Evolutionary conservation across 2,329 filamentous ascomycete species (phyloP).

Genomic region (Colletotrichum trifolii): DNA sequence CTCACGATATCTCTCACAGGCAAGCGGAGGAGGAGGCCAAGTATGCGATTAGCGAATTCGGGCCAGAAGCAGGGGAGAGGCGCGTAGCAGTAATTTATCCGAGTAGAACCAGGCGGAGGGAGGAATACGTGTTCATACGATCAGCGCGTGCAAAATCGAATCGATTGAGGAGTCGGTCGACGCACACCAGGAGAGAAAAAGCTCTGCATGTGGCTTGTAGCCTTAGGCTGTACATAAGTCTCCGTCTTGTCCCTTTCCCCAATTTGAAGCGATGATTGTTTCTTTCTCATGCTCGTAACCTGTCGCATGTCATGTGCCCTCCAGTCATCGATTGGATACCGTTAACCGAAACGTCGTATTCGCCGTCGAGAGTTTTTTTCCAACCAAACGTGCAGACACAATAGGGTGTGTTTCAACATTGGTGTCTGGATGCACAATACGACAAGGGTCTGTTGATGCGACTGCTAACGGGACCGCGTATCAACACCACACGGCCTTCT

Average conservation of each 20-base stretch:
- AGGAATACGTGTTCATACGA: slow-evolving; percentile 28
- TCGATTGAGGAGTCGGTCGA: background rate
- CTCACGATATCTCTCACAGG: slow-evolving; percentile 1
- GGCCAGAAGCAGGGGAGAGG: background rate
- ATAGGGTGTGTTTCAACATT: too few relatives aligned
- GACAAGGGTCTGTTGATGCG: too few relatives aligned
- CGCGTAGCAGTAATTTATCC: slow-evolving; percentile 1
- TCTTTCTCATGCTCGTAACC: background rate
- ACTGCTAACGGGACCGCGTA: too few relatives aligned
- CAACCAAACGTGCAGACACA: too few relatives aligned
- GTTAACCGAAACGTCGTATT: too few relatives aligned
- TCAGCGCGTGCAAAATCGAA: slow-evolving; percentile 30
- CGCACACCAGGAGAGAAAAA: background rate
- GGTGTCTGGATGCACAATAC: too few relatives aligned
- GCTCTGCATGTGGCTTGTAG: slow-evolving; percentile 16
- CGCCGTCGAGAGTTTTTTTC: too few relatives aligned
- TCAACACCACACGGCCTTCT: too few relatives aligned
- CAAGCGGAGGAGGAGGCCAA: background rate
- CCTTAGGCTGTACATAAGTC: slow-evolving; percentile 24
- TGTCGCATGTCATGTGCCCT: too few relatives aligned
- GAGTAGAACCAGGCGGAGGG: background rate
- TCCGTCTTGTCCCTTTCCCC: background rate
- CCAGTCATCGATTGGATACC: too few relatives aligned
- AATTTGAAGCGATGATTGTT: slow-evolving; percentile 12
- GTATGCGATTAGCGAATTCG: background rate